Evolutionary conservation across 1,284 basidiomycete species (phyloP).

Genomic region (Exobasidium cylindrosporum): DNA sequence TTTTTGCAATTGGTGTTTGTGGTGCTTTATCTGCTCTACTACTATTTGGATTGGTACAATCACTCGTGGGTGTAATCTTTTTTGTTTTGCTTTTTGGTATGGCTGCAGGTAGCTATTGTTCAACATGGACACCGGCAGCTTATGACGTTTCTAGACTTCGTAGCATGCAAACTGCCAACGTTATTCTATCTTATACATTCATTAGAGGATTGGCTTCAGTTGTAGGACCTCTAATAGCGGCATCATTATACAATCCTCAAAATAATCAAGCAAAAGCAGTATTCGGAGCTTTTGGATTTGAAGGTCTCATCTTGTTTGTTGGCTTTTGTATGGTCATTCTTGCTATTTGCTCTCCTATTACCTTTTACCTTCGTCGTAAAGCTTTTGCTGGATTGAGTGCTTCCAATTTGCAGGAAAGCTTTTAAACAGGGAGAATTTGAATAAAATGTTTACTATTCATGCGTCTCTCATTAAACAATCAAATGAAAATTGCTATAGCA

Average conservation of each 20-base stretch:
- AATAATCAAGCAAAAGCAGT: slow-evolving; percentile 8
- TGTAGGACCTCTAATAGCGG: slow-evolving; percentile 7
- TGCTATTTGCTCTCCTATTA: not conserved
- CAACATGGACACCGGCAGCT: slow-evolving; percentile 7
- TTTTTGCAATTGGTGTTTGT: not conserved
- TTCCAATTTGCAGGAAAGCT: not conserved
- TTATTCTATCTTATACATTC: not conserved
- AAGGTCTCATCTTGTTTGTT: slow-evolving; percentile 1
- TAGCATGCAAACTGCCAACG: slow-evolving; percentile 4
- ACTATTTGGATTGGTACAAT: slow-evolving; percentile 1
- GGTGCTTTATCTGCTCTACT: slow-evolving; percentile 2
- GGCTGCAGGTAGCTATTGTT: slow-evolving; percentile 4
- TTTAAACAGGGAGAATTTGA: too few relatives aligned
- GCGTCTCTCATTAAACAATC: too few relatives aligned
- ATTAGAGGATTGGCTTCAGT: slow-evolving; percentile 1
- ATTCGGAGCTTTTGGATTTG: slow-evolving; percentile 6
- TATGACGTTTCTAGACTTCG: slow-evolving; percentile 1
- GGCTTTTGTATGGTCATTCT: not conserved
- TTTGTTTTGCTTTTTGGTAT: slow-evolving; percentile 10
- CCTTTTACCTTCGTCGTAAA: not conserved
- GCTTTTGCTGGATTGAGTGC: not conserved
- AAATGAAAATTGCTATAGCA: too few relatives aligned
- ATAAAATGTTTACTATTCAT: too few relatives aligned
- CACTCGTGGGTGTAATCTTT: slow-evolving; percentile 5
- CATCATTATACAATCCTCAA: not conserved